A percentile compares a stretch with the other conserved stretches of the same genome.
Evolutionary conservation across 106 monocot species (phyloP).

Genomic region (Allium cepa): DNA sequence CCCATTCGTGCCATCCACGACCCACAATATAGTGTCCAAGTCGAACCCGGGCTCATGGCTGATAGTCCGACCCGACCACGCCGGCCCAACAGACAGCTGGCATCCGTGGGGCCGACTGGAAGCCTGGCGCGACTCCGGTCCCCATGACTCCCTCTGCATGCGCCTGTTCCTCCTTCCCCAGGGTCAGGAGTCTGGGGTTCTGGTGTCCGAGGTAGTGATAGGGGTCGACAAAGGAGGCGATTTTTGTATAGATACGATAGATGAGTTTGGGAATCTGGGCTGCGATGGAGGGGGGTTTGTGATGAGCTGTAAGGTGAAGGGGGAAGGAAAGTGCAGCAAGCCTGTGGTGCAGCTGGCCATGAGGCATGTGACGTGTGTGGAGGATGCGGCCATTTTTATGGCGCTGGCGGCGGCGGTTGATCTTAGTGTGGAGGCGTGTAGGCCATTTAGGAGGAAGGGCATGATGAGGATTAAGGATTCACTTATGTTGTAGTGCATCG

Average conservation of each 20-base stretch:
- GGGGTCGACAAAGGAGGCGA: conserved; percentile 64
- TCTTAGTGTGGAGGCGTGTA: conserved; percentile 78
- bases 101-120: conserved; percentile 72
- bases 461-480: conserved; percentile 20
- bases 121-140: conserved; percentile 57
- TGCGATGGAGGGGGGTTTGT: conserved; percentile 3
- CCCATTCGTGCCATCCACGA: conserved; percentile 72
- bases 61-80: conserved; percentile 47
- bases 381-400: conserved; percentile 89
- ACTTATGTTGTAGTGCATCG: conserved; percentile 14
- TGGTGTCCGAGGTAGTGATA: conserved; percentile 43
- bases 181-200: conserved; percentile 39
- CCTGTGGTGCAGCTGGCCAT: conserved; percentile 68
- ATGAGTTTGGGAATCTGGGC: not conserved
- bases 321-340: conserved; percentile 66
- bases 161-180: conserved; percentile 57
- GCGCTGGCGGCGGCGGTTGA: conserved; percentile 87
- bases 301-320: conserved; percentile 74
- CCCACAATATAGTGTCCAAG: conserved; percentile 52
- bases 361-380: conserved; percentile 70
- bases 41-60: conserved; percentile 94
- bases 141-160: conserved; percentile 35
- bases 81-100: conserved; percentile 38
- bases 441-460: conserved; percentile 59
- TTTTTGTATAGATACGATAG: conserved; percentile 73